Evolutionary conservation across 331 rosid species (phyloP), one percentile per base, ranked within the genome.

Genomic region (Quercus lobata): DNA sequence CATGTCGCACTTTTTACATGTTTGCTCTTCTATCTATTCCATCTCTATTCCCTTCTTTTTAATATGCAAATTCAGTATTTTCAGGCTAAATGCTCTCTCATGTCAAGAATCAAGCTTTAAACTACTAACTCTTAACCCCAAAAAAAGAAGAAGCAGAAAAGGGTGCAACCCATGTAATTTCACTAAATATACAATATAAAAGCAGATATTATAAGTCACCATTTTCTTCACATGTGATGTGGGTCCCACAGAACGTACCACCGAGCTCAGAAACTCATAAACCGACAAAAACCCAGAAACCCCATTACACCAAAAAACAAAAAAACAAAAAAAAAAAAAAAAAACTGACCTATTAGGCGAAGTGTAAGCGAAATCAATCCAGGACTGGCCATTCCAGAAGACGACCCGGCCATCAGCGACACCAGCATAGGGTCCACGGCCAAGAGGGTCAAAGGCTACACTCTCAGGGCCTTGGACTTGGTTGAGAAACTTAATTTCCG

Each of bases 361-460:
- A 41, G 98, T 95, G 61, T 81, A 79, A 71, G 98, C 98, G 74
- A 95, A 95, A 66, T 90, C 88, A 78, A 82, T 3, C 98, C 98
- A 95, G 10, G 92, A 77, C 3, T 90, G 72, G 14, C 93, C 96
- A 56, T 91, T 83, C 97, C 96, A 93, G 86, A 93, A 86, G 54
- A 95, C 17, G 6, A 95, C 69, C 63, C 91, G 82, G 14, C 99
- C 99, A 84, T 95, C 99, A 46, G 97, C 99, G 24, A 95, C 90
- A 27, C 99, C 99, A 5, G 97, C 87, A 68, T 93, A 95, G 15
- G 99, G 99, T 0, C 99, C 99, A 57, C 97, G 94, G 79, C 97
- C 99, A 34, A 80, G 97, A 71, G 90, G 81, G 53, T 95, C 99
- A 55, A 95, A 95, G 10, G 83, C 91, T 69, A 95, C 46, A 63